Evolutionary conservation across 805 yeast genomes (phyloP).

Genomic region (Saturnispora besseyi): DNA sequence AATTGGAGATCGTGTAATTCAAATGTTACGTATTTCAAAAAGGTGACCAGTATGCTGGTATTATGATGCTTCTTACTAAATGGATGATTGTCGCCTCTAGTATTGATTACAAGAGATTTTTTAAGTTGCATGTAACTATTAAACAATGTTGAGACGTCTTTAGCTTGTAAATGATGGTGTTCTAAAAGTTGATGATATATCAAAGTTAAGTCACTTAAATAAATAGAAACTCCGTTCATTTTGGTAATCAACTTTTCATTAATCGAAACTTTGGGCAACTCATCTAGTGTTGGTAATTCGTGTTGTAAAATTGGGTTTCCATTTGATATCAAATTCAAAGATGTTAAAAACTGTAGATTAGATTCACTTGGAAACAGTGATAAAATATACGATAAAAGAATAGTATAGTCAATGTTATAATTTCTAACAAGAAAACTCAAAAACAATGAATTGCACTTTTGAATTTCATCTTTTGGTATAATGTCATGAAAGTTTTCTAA

Average conservation of each 20-base stretch:
- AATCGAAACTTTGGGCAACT: slow-evolving; percentile 10
- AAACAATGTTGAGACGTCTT: slow-evolving; percentile 4
- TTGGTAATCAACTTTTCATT: slow-evolving; percentile 3
- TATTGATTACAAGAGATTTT: background rate
- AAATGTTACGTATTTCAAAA: slow-evolving; percentile 6
- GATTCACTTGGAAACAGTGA: slow-evolving; percentile 11
- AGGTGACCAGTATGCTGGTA: slow-evolving; percentile 14
- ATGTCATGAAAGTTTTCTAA: slow-evolving; percentile 1
- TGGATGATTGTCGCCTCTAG: slow-evolving; percentile 12
- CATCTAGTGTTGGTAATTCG: background rate
- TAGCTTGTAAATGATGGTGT: slow-evolving; percentile 4
- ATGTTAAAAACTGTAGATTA: slow-evolving; percentile 1
- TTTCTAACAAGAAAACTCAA: slow-evolving; percentile 7
- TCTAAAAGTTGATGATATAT: slow-evolving; percentile 10
- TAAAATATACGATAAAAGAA: slow-evolving; percentile 10
- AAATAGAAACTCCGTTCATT: background rate
- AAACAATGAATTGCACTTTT: slow-evolving; percentile 10
- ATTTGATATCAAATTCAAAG: slow-evolving; percentile 1
- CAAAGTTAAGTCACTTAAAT: slow-evolving; percentile 9
- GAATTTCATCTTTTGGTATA: slow-evolving; percentile 5
- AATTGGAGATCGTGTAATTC: slow-evolving; percentile 11
- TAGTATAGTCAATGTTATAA: slow-evolving; percentile 4
- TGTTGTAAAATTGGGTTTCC: background rate
- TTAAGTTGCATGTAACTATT: slow-evolving; percentile 2
- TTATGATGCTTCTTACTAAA: slow-evolving; percentile 14